Evolutionary conservation across 805 yeast genomes (phyloP), one percentile per base, ranked within the genome.

Genomic region (Teunomyces kruisii): DNA sequence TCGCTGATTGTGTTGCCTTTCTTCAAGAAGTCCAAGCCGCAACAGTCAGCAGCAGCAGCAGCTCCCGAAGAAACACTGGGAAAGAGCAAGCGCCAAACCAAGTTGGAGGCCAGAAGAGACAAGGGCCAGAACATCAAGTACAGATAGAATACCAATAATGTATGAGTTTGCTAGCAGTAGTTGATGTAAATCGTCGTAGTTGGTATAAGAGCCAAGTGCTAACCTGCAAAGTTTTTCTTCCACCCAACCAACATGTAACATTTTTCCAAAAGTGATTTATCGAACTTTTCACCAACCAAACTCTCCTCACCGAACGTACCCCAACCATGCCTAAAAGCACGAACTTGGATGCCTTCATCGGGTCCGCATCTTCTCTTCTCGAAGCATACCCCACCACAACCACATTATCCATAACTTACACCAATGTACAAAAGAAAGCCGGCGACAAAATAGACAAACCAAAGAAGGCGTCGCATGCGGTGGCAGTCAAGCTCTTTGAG

Each of bases 401-500:
- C 10, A 55, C 54, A 1, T 50, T 72, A 31, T 62, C 72, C 16
- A 63, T 72, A 48, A 67, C 75, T 9, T 72, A 72, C 51, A 41
- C 62, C 32, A 68, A 68, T 43, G 50, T 52, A 16, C 45, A 46
- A 24, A 65, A 67, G 49, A 47, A 47, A 10, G 45, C 47, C n/a
- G 43, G 31, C 14, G 41, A 37, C 14, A 44, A 35, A 39, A 52
- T 45, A 12, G 42, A 39, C 39, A 48, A 44, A 14, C 41, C 47
- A 37, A 50, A 45, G 42, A 53, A 48, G 33, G 57, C 73, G 51
- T 45, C 69, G 51, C 55, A 68, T 46, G 49, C 67, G 39, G 69
- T 76, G 47, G 70, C 64, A 48, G 79, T 86, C 61, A 87, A 85
- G 58, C 75, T 86, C 0, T 83, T 65, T 53, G 89, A 88, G 58